Conservation (phyloP, 108 stramenopile species). For the Pseudonitzschia delicatissima region DNA sequence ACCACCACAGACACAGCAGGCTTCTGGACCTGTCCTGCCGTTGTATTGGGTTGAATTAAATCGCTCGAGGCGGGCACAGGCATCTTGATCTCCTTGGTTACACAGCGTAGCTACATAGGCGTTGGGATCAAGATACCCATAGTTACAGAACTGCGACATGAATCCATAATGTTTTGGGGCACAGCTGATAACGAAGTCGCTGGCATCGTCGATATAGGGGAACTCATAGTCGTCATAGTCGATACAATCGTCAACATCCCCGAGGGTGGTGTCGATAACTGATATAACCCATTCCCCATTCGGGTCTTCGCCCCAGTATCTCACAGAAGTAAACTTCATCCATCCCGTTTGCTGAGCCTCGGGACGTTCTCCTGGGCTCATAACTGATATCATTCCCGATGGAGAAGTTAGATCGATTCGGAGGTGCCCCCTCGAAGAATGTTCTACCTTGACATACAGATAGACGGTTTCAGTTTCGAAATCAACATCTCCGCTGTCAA, state of each 20-base stretch:
- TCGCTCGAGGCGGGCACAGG: too few relatives aligned
- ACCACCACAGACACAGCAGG: slow-evolving; percentile 37
- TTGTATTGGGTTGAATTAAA: not conserved
- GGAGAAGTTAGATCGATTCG: slow-evolving; percentile 23
- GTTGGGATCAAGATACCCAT: too few relatives aligned
- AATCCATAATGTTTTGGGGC: not conserved
- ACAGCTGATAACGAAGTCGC: not conserved
- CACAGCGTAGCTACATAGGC: not conserved
- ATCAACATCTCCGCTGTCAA: not conserved
- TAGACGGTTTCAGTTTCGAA: slow-evolving; percentile 12
- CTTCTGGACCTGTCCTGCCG: slow-evolving; percentile 3
- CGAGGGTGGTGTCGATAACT: not conserved
- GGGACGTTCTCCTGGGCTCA: not conserved
- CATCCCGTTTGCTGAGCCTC: not conserved
- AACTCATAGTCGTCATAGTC: not conserved
- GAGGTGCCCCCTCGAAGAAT: slow-evolving; percentile 25
- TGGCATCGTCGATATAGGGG: not conserved
- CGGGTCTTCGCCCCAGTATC: slow-evolving; percentile 1
- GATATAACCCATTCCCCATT: not conserved
- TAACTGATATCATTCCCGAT: not conserved
- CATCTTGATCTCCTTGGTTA: too few relatives aligned
- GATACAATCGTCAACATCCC: slow-evolving; percentile 22
- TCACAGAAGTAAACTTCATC: not conserved
- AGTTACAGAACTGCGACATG: too few relatives aligned
- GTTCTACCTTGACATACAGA: slow-evolving; percentile 18